A percentile compares a stretch with the other conserved stretches of the same genome.
Evolutionary conservation across 768 basidiomycete genomes (phyloP).

Genomic region (Coprinopsis marcescibilis): DNA sequence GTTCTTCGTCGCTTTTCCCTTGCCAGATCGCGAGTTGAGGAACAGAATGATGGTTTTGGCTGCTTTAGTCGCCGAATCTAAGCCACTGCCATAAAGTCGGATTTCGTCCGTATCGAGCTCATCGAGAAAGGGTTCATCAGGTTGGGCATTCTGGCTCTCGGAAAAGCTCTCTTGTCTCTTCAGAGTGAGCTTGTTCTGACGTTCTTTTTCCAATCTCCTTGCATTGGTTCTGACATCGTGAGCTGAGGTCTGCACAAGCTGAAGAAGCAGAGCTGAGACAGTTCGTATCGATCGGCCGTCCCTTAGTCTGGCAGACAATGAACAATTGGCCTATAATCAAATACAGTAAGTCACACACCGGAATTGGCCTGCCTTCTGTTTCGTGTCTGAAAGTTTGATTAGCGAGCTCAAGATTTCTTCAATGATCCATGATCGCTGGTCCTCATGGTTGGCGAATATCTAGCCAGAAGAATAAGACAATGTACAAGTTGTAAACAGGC

Average conservation of each 20-base stretch:
- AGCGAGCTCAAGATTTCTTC: slow-evolving; percentile 91
- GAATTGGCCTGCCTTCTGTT: slow-evolving; percentile 87
- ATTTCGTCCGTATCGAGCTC: slow-evolving; percentile 74
- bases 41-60: slow-evolving; percentile 81
- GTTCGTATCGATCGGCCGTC: slow-evolving; percentile 91
- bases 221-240: slow-evolving; percentile 79
- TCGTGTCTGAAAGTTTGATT: slow-evolving; percentile 84
- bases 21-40: slow-evolving; percentile 68
- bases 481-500: not conserved
- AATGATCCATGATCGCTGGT: slow-evolving; percentile 95
- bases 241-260: slow-evolving; percentile 94
- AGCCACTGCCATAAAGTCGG: slow-evolving; percentile 58
- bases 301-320: slow-evolving; percentile 55
- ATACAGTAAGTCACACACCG: slow-evolving; percentile 42
- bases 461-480: slow-evolving; percentile 23
- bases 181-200: slow-evolving; percentile 56
- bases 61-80: slow-evolving; percentile 80
- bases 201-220: slow-evolving; percentile 51
- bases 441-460: slow-evolving; percentile 89
- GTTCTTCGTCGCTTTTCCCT: slow-evolving; percentile 82
- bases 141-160: slow-evolving; percentile 31
- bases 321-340: not conserved
- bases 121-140: slow-evolving; percentile 50
- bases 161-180: slow-evolving; percentile 57
- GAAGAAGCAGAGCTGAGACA: slow-evolving; percentile 86